Conservation (phyloP, 2,329 filamentous ascomycete genomes). For the Fusarium mangiferae region DNA sequence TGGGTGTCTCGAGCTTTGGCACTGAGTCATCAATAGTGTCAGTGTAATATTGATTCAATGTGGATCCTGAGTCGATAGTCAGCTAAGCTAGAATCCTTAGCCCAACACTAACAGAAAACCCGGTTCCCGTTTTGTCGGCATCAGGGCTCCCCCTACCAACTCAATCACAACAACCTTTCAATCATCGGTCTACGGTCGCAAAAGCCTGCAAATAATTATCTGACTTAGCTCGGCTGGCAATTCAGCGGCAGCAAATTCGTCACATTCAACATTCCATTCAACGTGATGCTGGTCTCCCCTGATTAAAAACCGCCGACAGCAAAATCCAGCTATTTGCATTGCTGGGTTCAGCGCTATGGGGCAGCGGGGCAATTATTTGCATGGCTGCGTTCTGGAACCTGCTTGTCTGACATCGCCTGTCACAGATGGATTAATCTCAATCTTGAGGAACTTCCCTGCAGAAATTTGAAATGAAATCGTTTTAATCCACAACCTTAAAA, state of each 20-base stretch:
- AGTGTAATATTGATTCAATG: not conserved
- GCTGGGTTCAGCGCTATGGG: rapidly evolving
- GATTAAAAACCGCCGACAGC: not conserved
- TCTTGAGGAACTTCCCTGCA: not conserved
- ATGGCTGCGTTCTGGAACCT: not conserved
- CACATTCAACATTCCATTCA: not conserved
- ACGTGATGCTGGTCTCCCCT: not conserved
- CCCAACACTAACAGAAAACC: not conserved
- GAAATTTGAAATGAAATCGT: not conserved
- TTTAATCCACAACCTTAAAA: not conserved
- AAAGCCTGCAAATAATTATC: too few species aligned
- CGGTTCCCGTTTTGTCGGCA: not conserved
- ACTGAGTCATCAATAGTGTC: not conserved
- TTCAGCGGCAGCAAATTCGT: not conserved
- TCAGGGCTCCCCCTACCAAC: not conserved
- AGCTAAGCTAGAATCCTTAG: not conserved
- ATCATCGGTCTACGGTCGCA: not conserved
- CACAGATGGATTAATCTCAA: not conserved
- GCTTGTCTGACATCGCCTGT: too few species aligned
- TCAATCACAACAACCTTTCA: not conserved
- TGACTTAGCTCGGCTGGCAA: not conserved
- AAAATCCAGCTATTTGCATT: not conserved
- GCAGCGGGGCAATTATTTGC: not conserved
- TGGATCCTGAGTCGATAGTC: not conserved
- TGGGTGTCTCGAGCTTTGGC: not conserved